These are phyloP conservation scores for Kwoniella europaea DNA, from an alignment of 768 basidiomycete species.

Conservation along the genomic window DNA sequence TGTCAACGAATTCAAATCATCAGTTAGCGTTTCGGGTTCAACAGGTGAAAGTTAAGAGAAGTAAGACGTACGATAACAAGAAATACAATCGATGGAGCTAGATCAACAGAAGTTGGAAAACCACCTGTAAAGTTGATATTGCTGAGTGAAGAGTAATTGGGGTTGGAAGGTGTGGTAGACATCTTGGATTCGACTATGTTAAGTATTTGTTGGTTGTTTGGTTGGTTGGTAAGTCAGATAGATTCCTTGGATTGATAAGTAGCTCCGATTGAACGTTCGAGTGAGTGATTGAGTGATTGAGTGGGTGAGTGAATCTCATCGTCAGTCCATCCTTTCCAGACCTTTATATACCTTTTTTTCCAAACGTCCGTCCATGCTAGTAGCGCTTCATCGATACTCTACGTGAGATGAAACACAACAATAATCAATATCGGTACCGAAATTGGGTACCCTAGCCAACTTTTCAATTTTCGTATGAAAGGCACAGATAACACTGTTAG, in stretches of 20 bases:
- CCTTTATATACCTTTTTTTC: slow-evolving; percentile 7
- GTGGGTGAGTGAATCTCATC: background rate
- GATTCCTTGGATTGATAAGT: background rate
- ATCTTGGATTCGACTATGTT: background rate
- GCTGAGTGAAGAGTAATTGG: slow-evolving; percentile 2
- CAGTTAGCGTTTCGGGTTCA: background rate
- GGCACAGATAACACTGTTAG: background rate
- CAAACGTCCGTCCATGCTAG: background rate
- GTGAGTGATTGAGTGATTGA: background rate
- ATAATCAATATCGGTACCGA: slow-evolving; percentile 5
- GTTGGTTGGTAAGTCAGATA: background rate
- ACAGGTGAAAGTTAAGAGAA: background rate
- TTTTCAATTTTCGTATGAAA: background rate
- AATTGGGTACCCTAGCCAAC: background rate
- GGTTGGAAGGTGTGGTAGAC: slow-evolving; percentile 9
- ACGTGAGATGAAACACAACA: background rate
- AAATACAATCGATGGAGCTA: slow-evolving; percentile 36
- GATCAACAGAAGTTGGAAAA: slow-evolving; percentile 30
- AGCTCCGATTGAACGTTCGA: background rate
- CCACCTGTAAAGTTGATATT: slow-evolving; percentile 36
- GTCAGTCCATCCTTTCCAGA: background rate
- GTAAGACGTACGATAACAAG: slow-evolving; percentile 27
- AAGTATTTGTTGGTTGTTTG: background rate
- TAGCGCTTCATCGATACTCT: background rate
- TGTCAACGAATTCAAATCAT: slow-evolving; percentile 1